phyloP scores from a whole-genome alignment of 2,329 filamentous ascomycete species.

The Ophiostoma tasmaniense region DNA sequence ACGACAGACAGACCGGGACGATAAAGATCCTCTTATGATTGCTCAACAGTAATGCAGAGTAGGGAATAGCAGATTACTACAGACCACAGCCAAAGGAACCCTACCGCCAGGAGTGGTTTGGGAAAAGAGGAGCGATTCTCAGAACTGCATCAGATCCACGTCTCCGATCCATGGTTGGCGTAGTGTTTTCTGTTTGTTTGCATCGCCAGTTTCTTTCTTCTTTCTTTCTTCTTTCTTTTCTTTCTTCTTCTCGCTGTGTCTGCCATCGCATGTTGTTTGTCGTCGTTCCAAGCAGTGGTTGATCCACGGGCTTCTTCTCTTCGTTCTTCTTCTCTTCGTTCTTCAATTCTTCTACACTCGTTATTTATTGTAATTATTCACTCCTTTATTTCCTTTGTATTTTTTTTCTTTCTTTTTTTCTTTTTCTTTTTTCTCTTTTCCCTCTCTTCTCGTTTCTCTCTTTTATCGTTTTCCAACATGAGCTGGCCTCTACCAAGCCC shows the following conservation, averaged over 20 bases:
- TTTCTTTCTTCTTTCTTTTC: background rate
- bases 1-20: background rate
- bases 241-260: background rate
- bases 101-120: background rate
- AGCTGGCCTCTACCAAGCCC: constrained; percentile 15
- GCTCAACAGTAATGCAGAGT: no score
- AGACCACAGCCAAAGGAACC: background rate
- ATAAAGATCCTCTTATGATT: background rate
- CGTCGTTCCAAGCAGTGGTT: constrained; percentile 8
- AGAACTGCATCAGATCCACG: constrained; percentile 1
- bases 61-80: background rate
- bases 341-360: background rate
- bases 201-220: background rate
- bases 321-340: background rate
- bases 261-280: background rate
- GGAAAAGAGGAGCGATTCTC: constrained; percentile 1
- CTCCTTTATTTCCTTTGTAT: background rate
- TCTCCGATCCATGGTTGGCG: background rate
- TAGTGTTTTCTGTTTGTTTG: no score
- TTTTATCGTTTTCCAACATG: background rate
- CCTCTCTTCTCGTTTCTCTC: background rate
- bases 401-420: background rate
- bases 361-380: background rate
- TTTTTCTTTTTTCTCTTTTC: background rate
- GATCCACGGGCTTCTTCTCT: constrained; percentile 7